Conservation (phyloP, 2,329 filamentous ascomycete genomes). For the Fusarium sp. region DNA sequence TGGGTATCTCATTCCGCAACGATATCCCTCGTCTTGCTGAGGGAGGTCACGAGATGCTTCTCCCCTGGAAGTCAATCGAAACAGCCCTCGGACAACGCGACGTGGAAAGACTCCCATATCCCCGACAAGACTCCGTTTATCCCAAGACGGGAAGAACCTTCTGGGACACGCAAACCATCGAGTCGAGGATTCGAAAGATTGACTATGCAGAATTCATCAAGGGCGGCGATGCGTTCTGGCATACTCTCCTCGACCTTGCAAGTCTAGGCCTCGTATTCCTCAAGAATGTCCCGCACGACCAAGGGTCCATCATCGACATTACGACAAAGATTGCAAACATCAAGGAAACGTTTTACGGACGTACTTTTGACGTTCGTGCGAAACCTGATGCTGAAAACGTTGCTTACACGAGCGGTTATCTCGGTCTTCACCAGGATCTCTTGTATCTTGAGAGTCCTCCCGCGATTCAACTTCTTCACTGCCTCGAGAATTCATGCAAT, state of each 20-base stretch:
- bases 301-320: constrained; percentile 73
- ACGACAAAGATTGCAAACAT: constrained; percentile 79
- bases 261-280: constrained; percentile 81
- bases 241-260: constrained; percentile 71
- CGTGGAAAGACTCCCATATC: constrained; percentile 36
- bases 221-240: constrained; percentile 64
- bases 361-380: constrained; percentile 88
- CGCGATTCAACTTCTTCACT: constrained; percentile 88
- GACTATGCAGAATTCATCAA: constrained; percentile 79
- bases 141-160: constrained; percentile 47
- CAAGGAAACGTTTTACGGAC: constrained; percentile 90
- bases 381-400: constrained; percentile 88
- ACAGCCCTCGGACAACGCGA: constrained; percentile 40
- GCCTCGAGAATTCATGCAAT: constrained; percentile 79
- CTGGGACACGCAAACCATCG: constrained; percentile 55
- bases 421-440: constrained; percentile 94
- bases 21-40: constrained; percentile 51
- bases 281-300: constrained; percentile 75
- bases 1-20: constrained; percentile 70
- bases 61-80: constrained; percentile 52
- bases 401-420: constrained; percentile 83
- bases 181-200: constrained; percentile 64
- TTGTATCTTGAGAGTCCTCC: constrained; percentile 86
- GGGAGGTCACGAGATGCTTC: constrained; percentile 48
- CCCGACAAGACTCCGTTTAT: constrained; percentile 42